Evolutionary conservation across 768 basidiomycete species (phyloP).

Genomic region (Strobilomyces dryophilus): DNA sequence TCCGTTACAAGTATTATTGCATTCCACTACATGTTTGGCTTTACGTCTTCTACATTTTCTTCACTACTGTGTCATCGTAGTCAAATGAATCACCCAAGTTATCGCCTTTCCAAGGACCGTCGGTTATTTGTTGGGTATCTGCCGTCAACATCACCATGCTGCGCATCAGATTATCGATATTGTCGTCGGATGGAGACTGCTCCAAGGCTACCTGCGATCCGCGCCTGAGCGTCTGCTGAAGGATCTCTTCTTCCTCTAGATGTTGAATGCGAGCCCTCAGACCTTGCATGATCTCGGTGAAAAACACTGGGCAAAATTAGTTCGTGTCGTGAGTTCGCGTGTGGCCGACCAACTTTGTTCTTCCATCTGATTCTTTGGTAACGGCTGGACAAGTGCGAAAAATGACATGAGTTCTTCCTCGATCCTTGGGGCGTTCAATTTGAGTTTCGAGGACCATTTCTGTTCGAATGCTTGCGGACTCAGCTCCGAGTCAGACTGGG

Average conservation of each 20-base stretch:
- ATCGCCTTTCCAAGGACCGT: conserved; percentile 30
- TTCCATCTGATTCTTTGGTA: conserved; percentile 30
- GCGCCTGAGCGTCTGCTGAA: conserved; percentile 37
- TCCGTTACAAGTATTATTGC: not conserved
- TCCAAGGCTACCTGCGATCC: conserved; percentile 35
- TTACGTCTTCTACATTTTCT: conserved; percentile 23
- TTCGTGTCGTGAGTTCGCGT: not conserved
- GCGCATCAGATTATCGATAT: conserved; percentile 39
- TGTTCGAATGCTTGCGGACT: conserved; percentile 34
- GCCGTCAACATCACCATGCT: conserved; percentile 34
- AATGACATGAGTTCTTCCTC: conserved; percentile 35
- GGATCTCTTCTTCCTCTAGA: conserved; percentile 42
- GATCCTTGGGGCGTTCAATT: conserved; percentile 33
- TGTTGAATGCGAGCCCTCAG: conserved; percentile 35
- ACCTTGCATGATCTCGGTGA: conserved; percentile 35
- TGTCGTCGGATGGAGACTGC: conserved; percentile 32
- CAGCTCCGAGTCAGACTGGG: conserved; percentile 36
- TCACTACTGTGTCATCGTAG: conserved; percentile 24
- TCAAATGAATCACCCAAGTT: conserved; percentile 17
- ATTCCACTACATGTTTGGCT: not conserved
- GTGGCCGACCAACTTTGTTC: conserved; percentile 36
- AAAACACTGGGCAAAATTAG: conserved; percentile 28
- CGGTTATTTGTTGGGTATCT: conserved; percentile 13
- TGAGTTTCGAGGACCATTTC: conserved; percentile 33
- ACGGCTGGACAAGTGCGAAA: conserved; percentile 31